A percentile compares a stretch with the other conserved stretches of the same genome.
Conservation (phyloP, 345 rosid species). For the Pistacia integerrima region DNA sequence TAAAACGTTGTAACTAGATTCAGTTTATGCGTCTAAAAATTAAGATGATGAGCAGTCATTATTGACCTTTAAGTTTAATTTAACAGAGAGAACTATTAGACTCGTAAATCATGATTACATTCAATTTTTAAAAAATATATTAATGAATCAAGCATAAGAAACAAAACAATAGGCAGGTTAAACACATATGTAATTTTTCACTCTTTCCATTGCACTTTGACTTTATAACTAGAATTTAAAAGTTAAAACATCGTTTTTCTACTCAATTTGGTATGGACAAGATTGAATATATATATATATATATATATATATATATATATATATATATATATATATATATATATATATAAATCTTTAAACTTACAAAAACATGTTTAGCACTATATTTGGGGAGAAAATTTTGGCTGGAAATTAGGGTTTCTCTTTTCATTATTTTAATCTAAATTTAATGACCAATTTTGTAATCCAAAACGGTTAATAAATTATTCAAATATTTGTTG, state of each 20-base stretch:
- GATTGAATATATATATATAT: neutral
- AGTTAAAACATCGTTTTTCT: neutral
- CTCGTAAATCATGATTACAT: neutral
- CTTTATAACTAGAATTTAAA: neutral
- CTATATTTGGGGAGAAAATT: neutral
- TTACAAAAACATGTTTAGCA: neutral
- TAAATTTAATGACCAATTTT: no score
- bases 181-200: neutral
- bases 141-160: conserved; percentile 16
- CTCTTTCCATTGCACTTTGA: conserved; percentile 3
- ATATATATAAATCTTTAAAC: neutral
- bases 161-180: neutral
- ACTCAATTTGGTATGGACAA: neutral
- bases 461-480: no score
- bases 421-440: neutral
- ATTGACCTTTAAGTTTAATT: conserved; percentile 12
- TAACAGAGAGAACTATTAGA: neutral
- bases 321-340: no score
- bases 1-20: conserved; percentile 9
- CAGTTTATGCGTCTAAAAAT: conserved; percentile 6
- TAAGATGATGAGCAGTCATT: conserved; percentile 11
- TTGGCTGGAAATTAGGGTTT: neutral
- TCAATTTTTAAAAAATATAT: neutral
- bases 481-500: no score
- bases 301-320: no score